Evolutionary conservation across 2,329 filamentous ascomycete genomes (phyloP).

Genomic region (Penicillium glabrum): DNA sequence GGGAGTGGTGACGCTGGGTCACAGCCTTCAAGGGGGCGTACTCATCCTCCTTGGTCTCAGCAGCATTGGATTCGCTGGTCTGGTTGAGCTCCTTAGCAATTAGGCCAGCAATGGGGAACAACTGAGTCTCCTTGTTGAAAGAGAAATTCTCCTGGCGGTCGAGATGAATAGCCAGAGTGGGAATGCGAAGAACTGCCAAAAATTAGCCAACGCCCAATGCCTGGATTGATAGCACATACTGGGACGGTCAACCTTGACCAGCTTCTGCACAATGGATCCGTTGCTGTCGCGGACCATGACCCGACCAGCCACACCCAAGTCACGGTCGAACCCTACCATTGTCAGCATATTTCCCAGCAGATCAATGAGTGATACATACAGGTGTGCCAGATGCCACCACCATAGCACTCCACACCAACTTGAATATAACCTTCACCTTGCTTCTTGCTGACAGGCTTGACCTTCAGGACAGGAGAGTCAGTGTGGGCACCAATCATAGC

Average conservation of each 20-base stretch:
- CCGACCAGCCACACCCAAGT: conserved; percentile 85
- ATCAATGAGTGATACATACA: conserved; percentile 47
- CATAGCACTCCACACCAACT: conserved; percentile 94
- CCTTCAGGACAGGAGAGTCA: conserved; percentile 84
- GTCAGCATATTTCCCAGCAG: conserved; percentile 10
- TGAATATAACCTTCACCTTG: conserved; percentile 83
- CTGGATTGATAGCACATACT: conserved; percentile 41
- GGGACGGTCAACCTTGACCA: conserved; percentile 87
- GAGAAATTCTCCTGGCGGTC: conserved; percentile 82
- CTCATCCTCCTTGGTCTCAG: conserved; percentile 46
- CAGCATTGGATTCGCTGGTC: conserved; percentile 47
- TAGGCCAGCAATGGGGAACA: conserved; percentile 90
- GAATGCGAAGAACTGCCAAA: conserved; percentile 71
- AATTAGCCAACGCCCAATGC: background rate
- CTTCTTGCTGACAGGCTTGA: conserved; percentile 95
- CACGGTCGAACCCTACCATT: conserved; percentile 77
- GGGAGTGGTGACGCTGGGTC: conserved; percentile 82
- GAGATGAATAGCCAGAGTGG: conserved; percentile 90
- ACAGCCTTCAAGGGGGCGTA: conserved; percentile 77
- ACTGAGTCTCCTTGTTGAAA: conserved; percentile 95
- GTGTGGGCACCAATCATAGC: conserved; percentile 95
- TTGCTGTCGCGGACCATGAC: conserved; percentile 75
- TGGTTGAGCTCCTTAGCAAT: conserved; percentile 86
- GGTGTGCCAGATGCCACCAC: conserved; percentile 94
- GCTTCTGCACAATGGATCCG: conserved; percentile 74